Evolutionary conservation across 140 eudicot genomes (phyloP).

Genomic region (Senecio squalidus): DNA sequence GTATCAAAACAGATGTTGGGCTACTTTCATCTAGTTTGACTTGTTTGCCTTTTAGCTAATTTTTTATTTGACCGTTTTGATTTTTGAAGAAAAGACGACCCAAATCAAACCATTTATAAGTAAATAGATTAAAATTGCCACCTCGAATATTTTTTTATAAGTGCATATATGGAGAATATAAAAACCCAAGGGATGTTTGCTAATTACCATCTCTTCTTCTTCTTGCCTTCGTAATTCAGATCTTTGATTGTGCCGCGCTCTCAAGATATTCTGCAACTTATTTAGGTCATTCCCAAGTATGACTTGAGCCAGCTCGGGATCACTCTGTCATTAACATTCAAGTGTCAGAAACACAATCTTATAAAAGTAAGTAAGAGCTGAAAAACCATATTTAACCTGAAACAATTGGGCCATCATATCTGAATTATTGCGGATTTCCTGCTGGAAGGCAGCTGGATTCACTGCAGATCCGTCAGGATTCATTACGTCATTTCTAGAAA

Average conservation of each 20-base stretch:
- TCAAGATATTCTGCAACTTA: slow-evolving; percentile 55
- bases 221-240: slow-evolving; percentile 45
- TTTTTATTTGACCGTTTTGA: too few relatives aligned
- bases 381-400: slow-evolving; percentile 41
- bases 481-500: slow-evolving; percentile 34
- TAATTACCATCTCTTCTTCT: slow-evolving; percentile 65
- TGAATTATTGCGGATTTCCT: slow-evolving; percentile 62
- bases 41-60: too few relatives aligned
- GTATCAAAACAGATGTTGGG: too few relatives aligned
- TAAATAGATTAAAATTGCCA: too few relatives aligned
- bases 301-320: slow-evolving; percentile 82
- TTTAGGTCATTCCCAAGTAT: slow-evolving; percentile 69
- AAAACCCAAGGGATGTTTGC: too few relatives aligned
- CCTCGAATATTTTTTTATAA: too few relatives aligned
- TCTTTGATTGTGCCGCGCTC: slow-evolving; percentile 55
- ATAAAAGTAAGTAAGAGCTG: neutral
- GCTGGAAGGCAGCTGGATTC: slow-evolving; percentile 77
- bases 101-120: too few relatives aligned
- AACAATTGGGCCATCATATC: slow-evolving; percentile 73
- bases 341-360: slow-evolving; percentile 8
- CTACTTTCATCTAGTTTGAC: too few relatives aligned
- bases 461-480: slow-evolving; percentile 81
- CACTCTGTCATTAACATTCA: slow-evolving; percentile 47
- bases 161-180: too few relatives aligned
- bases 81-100: too few relatives aligned